Percentiles rank a stretch among this genome's conserved stretches.
phyloP scores from a whole-genome alignment of 352 stramenopile genomes.

The Globisporangium recalcitrans region DNA sequence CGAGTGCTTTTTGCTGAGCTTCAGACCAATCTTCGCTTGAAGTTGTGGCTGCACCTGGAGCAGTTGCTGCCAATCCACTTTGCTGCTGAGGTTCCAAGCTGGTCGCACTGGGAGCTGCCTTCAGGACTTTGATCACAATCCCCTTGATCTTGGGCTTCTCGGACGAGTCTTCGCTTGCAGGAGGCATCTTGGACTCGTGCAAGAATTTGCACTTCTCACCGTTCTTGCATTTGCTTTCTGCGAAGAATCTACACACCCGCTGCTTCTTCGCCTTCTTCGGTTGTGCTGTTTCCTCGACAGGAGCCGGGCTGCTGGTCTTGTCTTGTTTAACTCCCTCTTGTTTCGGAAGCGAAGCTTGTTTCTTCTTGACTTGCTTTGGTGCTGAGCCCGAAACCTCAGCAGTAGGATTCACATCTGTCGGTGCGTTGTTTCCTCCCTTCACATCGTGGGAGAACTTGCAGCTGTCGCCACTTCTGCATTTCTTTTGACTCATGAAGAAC shows the following conservation, averaged over 20 bases:
- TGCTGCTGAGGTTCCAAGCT: neutral
- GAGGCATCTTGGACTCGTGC: constrained; percentile 12
- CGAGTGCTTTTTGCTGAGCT: constrained; percentile 56
- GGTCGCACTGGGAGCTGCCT: neutral
- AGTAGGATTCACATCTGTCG: neutral
- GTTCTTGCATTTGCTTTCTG: constrained; percentile 45
- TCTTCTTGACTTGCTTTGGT: neutral
- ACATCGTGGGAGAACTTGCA: constrained; percentile 58
- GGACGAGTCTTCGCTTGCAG: constrained; percentile 6
- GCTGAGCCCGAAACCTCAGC: neutral
- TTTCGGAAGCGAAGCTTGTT: neutral
- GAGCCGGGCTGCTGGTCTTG: neutral
- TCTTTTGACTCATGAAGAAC: constrained; percentile 43
- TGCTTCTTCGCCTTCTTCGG: constrained; percentile 5
- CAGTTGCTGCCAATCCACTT: neutral
- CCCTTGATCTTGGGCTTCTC: neutral
- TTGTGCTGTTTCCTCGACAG: constrained; percentile 9
- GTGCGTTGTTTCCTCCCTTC: constrained; percentile 9
- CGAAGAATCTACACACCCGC: constrained; percentile 44
- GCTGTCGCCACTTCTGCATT: constrained; percentile 50
- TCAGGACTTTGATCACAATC: constrained; percentile 14
- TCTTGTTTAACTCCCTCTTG: constrained; percentile 7
- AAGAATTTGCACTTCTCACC: constrained; percentile 25
- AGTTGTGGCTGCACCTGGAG: neutral
- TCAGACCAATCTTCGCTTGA: constrained; percentile 46